Conservation (phyloP, 768 basidiomycete genomes). For the Amanita jacksonii region DNA sequence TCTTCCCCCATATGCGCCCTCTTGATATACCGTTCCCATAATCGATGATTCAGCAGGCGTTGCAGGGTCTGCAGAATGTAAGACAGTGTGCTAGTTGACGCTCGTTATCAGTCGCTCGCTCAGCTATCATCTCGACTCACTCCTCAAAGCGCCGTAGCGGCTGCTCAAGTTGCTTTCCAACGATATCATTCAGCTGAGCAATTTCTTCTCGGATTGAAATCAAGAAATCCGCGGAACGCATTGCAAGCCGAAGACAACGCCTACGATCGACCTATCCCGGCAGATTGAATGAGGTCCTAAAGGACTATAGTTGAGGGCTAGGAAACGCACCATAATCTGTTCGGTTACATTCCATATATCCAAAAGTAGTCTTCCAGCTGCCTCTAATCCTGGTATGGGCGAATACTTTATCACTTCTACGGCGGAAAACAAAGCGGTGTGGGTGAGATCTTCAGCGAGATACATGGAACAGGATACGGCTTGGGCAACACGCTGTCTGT, state of each 20-base stretch:
- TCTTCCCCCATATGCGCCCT: slow-evolving; percentile 44
- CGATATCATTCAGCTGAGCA: slow-evolving; percentile 31
- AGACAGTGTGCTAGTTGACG: background rate
- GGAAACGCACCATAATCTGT: slow-evolving; percentile 39
- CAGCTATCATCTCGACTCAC: slow-evolving; percentile 16
- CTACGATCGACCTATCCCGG: slow-evolving; percentile 43
- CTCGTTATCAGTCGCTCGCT: background rate
- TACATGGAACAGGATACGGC: slow-evolving; percentile 24
- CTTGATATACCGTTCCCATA: slow-evolving; percentile 55
- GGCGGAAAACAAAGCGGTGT: slow-evolving; percentile 27
- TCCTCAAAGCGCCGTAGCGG: slow-evolving; percentile 39
- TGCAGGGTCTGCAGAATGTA: background rate
- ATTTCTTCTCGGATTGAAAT: slow-evolving; percentile 47
- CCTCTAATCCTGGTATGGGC: slow-evolving; percentile 42
- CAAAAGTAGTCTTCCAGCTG: slow-evolving; percentile 36
- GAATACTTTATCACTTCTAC: slow-evolving; percentile 31
- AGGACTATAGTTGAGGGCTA: background rate
- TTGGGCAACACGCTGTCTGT: slow-evolving; percentile 19
- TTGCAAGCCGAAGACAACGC: slow-evolving; percentile 50
- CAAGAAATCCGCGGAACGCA: slow-evolving; percentile 52
- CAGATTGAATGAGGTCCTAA: background rate
- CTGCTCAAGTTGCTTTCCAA: slow-evolving; percentile 31
- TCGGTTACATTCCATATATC: slow-evolving; percentile 50
- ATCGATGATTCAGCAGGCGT: slow-evolving; percentile 24
- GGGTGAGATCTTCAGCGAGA: slow-evolving; percentile 22